Evolutionary conservation across 495 filamentous ascomycete genomes (phyloP), one percentile per base, ranked within the genome.

Genomic region (Xylaria nigripes): DNA sequence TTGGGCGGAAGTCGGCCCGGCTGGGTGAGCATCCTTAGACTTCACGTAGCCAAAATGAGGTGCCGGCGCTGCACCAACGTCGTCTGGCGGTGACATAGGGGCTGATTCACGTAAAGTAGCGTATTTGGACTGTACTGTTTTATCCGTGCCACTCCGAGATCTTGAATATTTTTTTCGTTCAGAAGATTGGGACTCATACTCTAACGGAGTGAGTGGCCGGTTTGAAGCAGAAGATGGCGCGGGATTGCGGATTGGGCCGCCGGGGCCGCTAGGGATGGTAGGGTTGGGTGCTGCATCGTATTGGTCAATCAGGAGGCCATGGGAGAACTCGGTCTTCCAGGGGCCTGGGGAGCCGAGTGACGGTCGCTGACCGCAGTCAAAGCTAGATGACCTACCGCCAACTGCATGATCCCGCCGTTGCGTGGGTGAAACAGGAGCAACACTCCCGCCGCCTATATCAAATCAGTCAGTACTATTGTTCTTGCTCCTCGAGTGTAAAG

Each of bases 231-330:
- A 54, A 42, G 64, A 60, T 19, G 76, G 68, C 51, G 78, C 76
- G 51, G 73, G 58, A n/a, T 57, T 71, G 67, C 54, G 76, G 60
- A 3, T 13, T 4, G 32, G 9, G 49, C 68, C 71, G 22, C 87
- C 79, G 48, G 91, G 90, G 12, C 91, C 92, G 41, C 76, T 85
- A 18, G 90, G 90, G 45, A 98, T 73, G 38, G 83, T 93, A 21
- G 93, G 93, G 19, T 85, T 90, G 12, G 91, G 92, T 25, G 93
- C 93, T 53, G 91, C 87, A 61, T 95, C 89, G 66, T 85, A 80
- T 51, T 81, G 76, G 59, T 83, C 71, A 52, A 67, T 64, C 55
- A 73, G 68, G 56, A 76, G 74, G 24, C 68, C 68, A 46, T 67
- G 71, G 30, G 69, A 65, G 59, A 76, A 69, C 24, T 75, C 75